Evolutionary conservation across 495 filamentous ascomycete genomes (phyloP).

Genomic region (Aspergillus panamensis): DNA sequence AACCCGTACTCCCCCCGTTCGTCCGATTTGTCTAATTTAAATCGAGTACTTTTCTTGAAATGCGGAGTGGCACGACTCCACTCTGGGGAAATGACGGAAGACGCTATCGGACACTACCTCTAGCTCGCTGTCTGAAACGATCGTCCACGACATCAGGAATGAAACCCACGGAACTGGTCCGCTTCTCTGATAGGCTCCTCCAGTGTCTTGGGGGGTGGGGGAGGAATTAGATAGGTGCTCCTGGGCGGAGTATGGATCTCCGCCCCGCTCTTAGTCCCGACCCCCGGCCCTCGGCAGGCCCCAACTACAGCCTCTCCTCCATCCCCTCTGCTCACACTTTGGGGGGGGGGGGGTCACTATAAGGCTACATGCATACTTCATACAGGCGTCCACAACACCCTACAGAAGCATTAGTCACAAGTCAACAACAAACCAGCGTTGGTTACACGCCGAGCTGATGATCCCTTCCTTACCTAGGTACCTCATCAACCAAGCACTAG

Average conservation of each 20-base stretch:
- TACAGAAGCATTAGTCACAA: neutral
- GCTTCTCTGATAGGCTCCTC: neutral
- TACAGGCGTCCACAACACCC: neutral
- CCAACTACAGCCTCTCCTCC: no score
- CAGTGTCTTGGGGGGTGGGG: neutral
- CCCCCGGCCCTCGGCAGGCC: neutral
- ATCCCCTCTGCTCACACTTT: neutral
- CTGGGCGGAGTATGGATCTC: slow-evolving; percentile 11
- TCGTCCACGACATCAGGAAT: neutral
- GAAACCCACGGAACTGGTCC: neutral
- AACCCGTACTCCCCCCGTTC: neutral
- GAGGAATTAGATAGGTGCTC: neutral
- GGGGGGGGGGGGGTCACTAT: neutral
- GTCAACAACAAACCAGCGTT: neutral
- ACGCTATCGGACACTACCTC: neutral
- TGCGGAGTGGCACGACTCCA: neutral
- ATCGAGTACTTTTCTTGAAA: neutral
- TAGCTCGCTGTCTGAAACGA: neutral
- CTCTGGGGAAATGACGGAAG: neutral
- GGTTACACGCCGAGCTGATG: neutral
- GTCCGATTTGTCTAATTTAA: neutral
- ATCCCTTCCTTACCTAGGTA: neutral
- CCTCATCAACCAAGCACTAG: neutral
- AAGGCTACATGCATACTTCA: neutral
- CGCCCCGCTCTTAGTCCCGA: slow-evolving; percentile 8